These are phyloP conservation scores for Bipolaris zeicola DNA, from an alignment of 2,329 filamentous ascomycete genomes.

Conservation along the genomic window DNA sequence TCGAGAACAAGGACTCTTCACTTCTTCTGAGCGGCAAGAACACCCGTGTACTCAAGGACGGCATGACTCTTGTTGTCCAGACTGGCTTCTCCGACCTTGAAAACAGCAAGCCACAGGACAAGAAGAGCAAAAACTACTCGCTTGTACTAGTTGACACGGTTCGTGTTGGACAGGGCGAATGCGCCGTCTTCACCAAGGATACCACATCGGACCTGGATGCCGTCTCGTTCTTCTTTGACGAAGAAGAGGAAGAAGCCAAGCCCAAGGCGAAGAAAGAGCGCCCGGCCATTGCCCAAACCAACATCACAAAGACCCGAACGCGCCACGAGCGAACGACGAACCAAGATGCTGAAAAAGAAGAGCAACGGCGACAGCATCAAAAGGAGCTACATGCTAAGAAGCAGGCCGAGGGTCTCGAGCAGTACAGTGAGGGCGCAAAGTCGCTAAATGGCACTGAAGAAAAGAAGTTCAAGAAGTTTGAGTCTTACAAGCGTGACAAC, in stretches of 20 bases:
- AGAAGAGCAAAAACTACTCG: conserved; percentile 86
- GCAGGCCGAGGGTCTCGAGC: conserved; percentile 78
- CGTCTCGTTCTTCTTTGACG: conserved; percentile 98
- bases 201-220: conserved; percentile 90
- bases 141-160: conserved; percentile 92
- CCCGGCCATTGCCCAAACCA: conserved; percentile 88
- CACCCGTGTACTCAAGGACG: conserved; percentile 80
- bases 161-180: conserved; percentile 77
- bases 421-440: conserved; percentile 83
- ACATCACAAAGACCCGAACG: conserved; percentile 91
- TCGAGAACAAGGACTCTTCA: conserved; percentile 85
- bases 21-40: conserved; percentile 89
- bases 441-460: conserved; percentile 88
- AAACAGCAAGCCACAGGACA: conserved; percentile 85
- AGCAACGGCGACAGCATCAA: conserved; percentile 86
- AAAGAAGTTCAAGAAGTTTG: conserved; percentile 98
- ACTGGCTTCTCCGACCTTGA: conserved; percentile 89
- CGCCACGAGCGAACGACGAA: conserved; percentile 89
- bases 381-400: conserved; percentile 88
- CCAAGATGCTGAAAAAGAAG: conserved; percentile 87
- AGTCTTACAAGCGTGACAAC: conserved; percentile 98
- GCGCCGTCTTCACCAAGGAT: conserved; percentile 90
- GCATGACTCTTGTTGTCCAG: conserved; percentile 93
- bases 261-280: conserved; percentile 85
- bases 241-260: conserved; percentile 85